These are phyloP conservation scores for Fusarium liriodendri DNA, from an alignment of 2,329 filamentous ascomycete genomes.

Conservation along the genomic window DNA sequence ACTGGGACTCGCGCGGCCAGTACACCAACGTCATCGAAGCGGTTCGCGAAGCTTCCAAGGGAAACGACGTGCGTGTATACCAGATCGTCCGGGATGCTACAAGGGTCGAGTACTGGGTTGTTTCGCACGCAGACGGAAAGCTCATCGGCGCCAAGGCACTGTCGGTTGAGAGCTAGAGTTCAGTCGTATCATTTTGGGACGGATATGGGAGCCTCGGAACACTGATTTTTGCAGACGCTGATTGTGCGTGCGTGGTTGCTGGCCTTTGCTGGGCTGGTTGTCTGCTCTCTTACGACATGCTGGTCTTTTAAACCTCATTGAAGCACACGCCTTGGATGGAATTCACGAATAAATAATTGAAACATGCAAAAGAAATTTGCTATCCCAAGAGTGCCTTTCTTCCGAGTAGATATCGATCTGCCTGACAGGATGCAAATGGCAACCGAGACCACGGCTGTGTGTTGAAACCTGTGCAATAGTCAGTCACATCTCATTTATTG, in stretches of 20 bases:
- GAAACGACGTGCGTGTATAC: slow-evolving; percentile 80
- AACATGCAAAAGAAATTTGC: not conserved
- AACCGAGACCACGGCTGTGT: not conserved
- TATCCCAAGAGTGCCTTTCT: not conserved
- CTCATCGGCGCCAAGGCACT: slow-evolving; percentile 84
- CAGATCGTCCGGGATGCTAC: slow-evolving; percentile 71
- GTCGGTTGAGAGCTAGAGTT: slow-evolving; percentile 70
- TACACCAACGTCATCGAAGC: slow-evolving; percentile 78
- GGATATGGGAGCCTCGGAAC: not conserved
- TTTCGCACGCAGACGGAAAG: slow-evolving; percentile 71
- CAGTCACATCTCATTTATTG: no score
- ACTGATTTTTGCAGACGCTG: not conserved
- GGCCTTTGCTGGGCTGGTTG: not conserved
- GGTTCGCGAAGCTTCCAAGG: slow-evolving; percentile 71
- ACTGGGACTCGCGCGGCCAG: slow-evolving; percentile 79
- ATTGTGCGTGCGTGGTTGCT: not conserved
- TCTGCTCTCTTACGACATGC: not conserved
- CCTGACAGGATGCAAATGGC: not conserved
- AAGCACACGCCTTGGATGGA: not conserved
- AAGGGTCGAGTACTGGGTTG: slow-evolving; percentile 82
- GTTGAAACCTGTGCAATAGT: not conserved
- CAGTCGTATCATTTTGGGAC: not conserved
- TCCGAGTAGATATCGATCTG: not conserved
- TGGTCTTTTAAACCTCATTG: not conserved
- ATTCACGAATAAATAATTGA: not conserved